Percentiles rank a stretch among this genome's conserved stretches.
Conservation (phyloP, 1,139 yeast species). For the Debaryomyces robertsiae region DNA sequence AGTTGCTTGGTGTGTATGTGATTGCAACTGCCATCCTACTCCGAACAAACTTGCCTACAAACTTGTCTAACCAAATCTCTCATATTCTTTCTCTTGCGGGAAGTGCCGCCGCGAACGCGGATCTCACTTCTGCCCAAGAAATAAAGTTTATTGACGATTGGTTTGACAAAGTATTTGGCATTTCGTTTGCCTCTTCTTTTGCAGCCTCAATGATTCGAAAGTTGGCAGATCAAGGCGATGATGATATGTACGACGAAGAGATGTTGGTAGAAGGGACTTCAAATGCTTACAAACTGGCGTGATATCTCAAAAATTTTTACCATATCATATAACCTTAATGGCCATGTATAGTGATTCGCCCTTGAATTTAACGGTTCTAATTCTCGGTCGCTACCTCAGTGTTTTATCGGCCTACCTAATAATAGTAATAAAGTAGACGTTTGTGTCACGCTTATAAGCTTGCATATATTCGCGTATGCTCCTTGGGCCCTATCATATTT, state of each 20-base stretch:
- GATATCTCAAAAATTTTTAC: neutral
- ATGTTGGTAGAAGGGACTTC: slow-evolving; percentile 27
- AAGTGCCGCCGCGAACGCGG: slow-evolving; percentile 26
- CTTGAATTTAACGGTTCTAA: too few relatives aligned
- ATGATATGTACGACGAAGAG: slow-evolving; percentile 37
- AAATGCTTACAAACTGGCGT: slow-evolving; percentile 11
- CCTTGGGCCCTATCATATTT: too few relatives aligned
- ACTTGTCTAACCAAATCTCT: slow-evolving; percentile 55
- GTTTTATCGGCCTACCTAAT: too few relatives aligned
- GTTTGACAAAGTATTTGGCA: slow-evolving; percentile 75
- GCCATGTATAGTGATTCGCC: too few relatives aligned
- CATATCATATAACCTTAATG: neutral
- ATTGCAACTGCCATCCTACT: slow-evolving; percentile 78
- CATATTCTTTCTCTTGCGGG: slow-evolving; percentile 45
- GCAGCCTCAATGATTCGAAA: slow-evolving; percentile 40
- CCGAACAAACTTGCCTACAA: slow-evolving; percentile 70
- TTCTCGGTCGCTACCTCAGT: too few relatives aligned
- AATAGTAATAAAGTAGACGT: too few relatives aligned
- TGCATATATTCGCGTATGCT: too few relatives aligned
- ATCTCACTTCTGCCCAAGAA: slow-evolving; percentile 33
- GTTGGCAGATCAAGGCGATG: slow-evolving; percentile 19
- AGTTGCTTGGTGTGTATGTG: slow-evolving; percentile 76
- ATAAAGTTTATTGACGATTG: slow-evolving; percentile 70
- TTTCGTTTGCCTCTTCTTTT: slow-evolving; percentile 56
- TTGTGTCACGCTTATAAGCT: too few relatives aligned